These are phyloP conservation scores for Dillenia turbinata DNA, from an alignment of 164 flowering plant species.

Conservation along the genomic window DNA sequence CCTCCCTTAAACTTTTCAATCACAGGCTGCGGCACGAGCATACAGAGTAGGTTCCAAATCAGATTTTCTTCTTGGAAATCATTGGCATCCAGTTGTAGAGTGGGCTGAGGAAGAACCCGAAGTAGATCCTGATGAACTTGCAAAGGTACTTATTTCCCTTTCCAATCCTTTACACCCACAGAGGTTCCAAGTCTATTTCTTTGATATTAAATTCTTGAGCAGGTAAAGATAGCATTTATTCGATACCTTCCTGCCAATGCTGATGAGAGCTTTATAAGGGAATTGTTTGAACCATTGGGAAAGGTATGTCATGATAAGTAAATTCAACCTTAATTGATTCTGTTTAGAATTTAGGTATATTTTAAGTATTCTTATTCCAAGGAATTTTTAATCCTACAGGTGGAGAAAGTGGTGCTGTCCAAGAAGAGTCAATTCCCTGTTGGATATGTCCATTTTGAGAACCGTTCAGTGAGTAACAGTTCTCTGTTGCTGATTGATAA, in stretches of 20 bases:
- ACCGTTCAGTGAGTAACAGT: slow-evolving; percentile 37
- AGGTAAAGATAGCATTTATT: slow-evolving; percentile 40
- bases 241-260: slow-evolving; percentile 30
- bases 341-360: not conserved
- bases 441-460: slow-evolving; percentile 37
- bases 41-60: slow-evolving; percentile 24
- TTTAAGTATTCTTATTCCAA: not conserved
- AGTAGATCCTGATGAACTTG: slow-evolving; percentile 31
- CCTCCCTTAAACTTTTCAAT: slow-evolving; percentile 29
- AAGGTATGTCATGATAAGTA: slow-evolving; percentile 17
- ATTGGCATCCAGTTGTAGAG: slow-evolving; percentile 37
- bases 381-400: slow-evolving; percentile 19
- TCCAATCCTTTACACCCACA: too few relatives aligned
- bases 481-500: too few relatives aligned
- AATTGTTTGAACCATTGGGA: slow-evolving; percentile 31
- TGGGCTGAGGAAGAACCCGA: slow-evolving; percentile 40
- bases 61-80: slow-evolving; percentile 32
- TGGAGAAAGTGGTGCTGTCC: slow-evolving; percentile 40
- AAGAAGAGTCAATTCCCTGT: slow-evolving; percentile 27
- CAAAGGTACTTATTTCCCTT: slow-evolving; percentile 25
- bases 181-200: not conserved
- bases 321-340: not conserved
- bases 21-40: slow-evolving; percentile 52
- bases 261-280: slow-evolving; percentile 24
- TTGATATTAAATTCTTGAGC: too few relatives aligned